Base-by-base conservation (phyloP, 2,329 filamentous ascomycete genomes). In the Ophiocordyceps camponoti-rufipedis region DNA sequence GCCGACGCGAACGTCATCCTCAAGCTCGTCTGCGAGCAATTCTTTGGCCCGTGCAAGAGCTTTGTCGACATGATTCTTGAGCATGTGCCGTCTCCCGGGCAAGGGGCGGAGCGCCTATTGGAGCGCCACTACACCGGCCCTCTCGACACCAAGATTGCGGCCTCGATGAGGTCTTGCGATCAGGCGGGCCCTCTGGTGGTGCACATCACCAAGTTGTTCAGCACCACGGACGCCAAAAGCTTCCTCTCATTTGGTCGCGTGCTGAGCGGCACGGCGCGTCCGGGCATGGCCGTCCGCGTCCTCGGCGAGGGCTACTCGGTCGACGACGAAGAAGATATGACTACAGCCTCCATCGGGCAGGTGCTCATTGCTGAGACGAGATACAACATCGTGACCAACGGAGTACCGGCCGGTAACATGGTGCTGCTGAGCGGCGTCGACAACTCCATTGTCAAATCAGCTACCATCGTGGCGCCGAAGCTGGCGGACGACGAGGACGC, bases 281-380 rank as follows among this genome's bases (percentile, higher is more conserved):
- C 87, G 18, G 84, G 85, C 16, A 74, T 82, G 56, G 78, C 85
- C 53, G 86, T 98, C 14, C 80, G 91, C 39, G 88, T 98, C 12
- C 76, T 98, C 1, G 91, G 91, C 43, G 91, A 98, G 59, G 85
- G 85, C 6, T 98, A 96, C 63, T 95, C 88, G 5, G 75, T 94
- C 13, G 91, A 98, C 53, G 91, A 98, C 52, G 88, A 96, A 58
- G 91, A 98, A 69, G 91, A 98, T 56, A 96, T 96, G 86, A 84
- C 82, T 0, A 71, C 79, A 56, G 86, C 86, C 28, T 89, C 82
- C 0, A 82, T 98, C 49, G 75, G 78, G 2, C 80, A 87, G 51
- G 88, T 91, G 12, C 93, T 85, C 69, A 89, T 98, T 52, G 83
- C 82, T 8, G 86, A 96, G 62, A 88, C 88, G 23, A 72, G 88